phyloP scores from a whole-genome alignment of 371 early-diverging fungal species.

The Mortierella sp. region DNA sequence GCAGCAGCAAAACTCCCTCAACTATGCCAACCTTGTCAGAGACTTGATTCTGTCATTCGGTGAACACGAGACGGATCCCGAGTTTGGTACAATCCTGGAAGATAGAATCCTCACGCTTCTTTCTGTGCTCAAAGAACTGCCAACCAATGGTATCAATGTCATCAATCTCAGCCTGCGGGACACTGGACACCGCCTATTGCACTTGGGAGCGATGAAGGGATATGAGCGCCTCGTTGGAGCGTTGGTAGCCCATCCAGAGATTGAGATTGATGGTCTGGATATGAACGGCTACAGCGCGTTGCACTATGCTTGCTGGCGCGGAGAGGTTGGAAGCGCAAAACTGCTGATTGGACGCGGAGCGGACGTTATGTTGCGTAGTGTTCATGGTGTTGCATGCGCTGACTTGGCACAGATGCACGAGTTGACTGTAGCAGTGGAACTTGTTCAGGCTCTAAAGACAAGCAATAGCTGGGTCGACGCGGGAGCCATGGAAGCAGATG shows the following conservation, averaged over 20 bases:
- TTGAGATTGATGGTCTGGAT: constrained; percentile 43
- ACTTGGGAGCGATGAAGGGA: constrained; percentile 50
- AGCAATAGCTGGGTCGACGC: constrained; percentile 55
- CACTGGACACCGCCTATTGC: constrained; percentile 50
- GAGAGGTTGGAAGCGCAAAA: constrained; percentile 23
- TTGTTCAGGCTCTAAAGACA: constrained; percentile 21
- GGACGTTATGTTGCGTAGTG: constrained; percentile 44
- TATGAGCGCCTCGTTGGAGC: constrained; percentile 33
- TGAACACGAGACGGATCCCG: constrained; percentile 19
- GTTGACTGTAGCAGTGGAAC: constrained; percentile 2
- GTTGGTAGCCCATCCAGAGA: constrained; percentile 21
- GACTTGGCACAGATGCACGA: constrained; percentile 39
- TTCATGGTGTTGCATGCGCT: constrained; percentile 39
- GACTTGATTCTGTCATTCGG: constrained; percentile 50
- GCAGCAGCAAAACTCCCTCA: constrained; percentile 37
- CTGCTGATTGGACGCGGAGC: constrained; percentile 34
- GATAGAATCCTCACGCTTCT: constrained; percentile 46
- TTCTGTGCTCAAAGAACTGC: constrained; percentile 38
- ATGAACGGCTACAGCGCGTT: constrained; percentile 54
- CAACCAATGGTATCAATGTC: constrained; percentile 19
- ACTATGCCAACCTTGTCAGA: constrained; percentile 40
- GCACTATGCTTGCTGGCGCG: constrained; percentile 54
- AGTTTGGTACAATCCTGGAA: constrained; percentile 36
- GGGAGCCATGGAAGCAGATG: constrained; percentile 41
- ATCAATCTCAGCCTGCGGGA: constrained; percentile 36